phyloP scores from a whole-genome alignment of 2,329 filamentous ascomycete species.

The Juglanconis oblonga region DNA sequence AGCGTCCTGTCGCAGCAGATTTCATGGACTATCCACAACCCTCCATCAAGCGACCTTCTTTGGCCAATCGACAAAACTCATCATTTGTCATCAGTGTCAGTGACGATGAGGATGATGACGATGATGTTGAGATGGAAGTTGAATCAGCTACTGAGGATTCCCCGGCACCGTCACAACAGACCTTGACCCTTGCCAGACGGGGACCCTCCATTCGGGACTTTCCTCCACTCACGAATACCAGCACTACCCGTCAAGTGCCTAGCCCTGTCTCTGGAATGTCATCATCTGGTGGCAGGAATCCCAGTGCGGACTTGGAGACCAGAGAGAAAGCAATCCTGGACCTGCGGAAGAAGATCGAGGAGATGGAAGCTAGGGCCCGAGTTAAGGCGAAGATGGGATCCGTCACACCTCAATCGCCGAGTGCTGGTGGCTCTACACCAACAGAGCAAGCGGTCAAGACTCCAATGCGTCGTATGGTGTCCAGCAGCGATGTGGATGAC shows the following conservation, averaged over 20 bases:
- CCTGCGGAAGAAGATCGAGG: conserved; percentile 57
- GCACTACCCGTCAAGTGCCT: conserved; percentile 35
- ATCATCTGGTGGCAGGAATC: conserved; percentile 7
- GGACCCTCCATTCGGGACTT: conserved; percentile 41
- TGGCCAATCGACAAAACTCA: conserved; percentile 55
- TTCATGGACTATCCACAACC: conserved; percentile 56
- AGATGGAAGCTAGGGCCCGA: conserved; percentile 49
- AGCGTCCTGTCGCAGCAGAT: conserved; percentile 62
- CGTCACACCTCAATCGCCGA: conserved; percentile 28
- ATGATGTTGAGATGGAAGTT: conserved; percentile 67
- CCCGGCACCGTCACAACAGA: conserved; percentile 31
- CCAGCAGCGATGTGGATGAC: conserved; percentile 21
- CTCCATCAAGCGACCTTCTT: conserved; percentile 59
- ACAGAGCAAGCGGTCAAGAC: conserved; percentile 25
- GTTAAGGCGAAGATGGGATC: conserved; percentile 39
- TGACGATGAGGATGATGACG: conserved; percentile 61
- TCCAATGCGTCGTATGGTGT: conserved; percentile 18
- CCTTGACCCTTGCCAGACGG: conserved; percentile 28
- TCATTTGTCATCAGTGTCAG: conserved; percentile 82
- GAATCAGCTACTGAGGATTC: conserved; percentile 49
- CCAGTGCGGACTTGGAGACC: conserved; percentile 12
- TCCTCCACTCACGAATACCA: conserved; percentile 39
- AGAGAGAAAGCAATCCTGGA: conserved; percentile 60
- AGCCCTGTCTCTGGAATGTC: conserved; percentile 33
- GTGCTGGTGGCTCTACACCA: conserved; percentile 23